phyloP scores from a whole-genome alignment of 139 green algal species.

The Pseudopediastrum boryanum region DNA sequence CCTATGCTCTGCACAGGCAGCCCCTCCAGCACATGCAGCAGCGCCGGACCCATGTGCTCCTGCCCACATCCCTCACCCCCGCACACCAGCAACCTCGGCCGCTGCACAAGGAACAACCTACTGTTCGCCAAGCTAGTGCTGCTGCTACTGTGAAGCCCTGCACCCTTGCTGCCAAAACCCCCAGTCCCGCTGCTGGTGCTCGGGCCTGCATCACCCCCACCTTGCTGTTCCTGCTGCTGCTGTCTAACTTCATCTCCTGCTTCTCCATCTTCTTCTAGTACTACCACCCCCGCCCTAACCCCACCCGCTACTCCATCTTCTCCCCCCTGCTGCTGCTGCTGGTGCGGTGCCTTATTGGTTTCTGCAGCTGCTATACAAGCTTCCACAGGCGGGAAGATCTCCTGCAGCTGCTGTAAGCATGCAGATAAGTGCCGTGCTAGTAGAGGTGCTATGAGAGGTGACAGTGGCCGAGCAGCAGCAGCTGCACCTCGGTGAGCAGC shows the following conservation, averaged over 20 bases:
- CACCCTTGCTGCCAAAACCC: neutral
- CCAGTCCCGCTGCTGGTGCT: conserved; percentile 10
- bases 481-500: conserved; percentile 41
- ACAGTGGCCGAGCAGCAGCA: conserved; percentile 66
- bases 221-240: conserved; percentile 18
- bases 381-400: conserved; percentile 68
- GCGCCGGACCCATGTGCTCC: conserved; percentile 70
- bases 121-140: neutral
- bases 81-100: conserved; percentile 72
- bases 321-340: conserved; percentile 9
- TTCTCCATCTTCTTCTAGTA: neutral
- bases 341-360: neutral
- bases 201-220: too few relatives aligned
- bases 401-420: conserved; percentile 47
- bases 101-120: conserved; percentile 39
- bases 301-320: neutral
- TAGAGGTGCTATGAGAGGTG: conserved; percentile 43
- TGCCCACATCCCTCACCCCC: conserved; percentile 67
- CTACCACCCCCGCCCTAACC: too few relatives aligned
- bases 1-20: conserved; percentile 83
- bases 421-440: conserved; percentile 49
- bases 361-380: conserved; percentile 48
- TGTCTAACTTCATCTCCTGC: neutral
- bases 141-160: neutral
- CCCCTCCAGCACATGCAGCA: conserved; percentile 86